Base-by-base conservation (phyloP, 495 filamentous ascomycete species). In the Articulospora tetracladia region DNA sequence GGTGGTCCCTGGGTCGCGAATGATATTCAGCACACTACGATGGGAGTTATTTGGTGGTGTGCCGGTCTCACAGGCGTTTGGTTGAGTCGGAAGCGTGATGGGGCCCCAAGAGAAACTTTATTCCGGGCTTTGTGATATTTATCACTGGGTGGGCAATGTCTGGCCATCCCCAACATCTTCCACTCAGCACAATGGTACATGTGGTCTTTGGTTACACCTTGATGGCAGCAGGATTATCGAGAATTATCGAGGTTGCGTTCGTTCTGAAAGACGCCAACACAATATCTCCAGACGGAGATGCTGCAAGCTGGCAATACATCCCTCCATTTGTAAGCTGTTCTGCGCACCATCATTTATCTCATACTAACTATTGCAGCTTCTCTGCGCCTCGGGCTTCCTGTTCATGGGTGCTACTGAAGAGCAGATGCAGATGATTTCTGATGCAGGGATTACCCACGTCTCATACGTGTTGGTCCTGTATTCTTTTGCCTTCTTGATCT, bases 331-430 rank as follows among this genome's bases (percentile, higher is more conserved):
- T 96, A 77, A 82, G 91, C 83, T 32, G 51, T 28, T 41, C 59
- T 53, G 19, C 49, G 50, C 12, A 23, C 13, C 36, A 11, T 26
- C 34, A 15, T 28, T 27, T 17, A 51, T 24, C 36, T 19, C n/a
- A n/a, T 22, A 23, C 7, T 23, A 30, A 36, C 58, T 49, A 1
- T 60, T 67, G n/a, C 55, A 96, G 91, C 82, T 98, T 22, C 84
- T 98, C 20, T 96, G 88, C 67, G 92, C 94, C 41, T 92, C 94
- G 3, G 94, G 94, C 27, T 95, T 98, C 74, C 81, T 97, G 55
- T 98, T 98, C 78, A 95, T 97, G 92, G 88, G 90, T 53, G 94
- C 95, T 24, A 97, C 90, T 1, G 94, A 98, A 72, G 93, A 98
- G 70, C 93, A 98, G 70, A 93, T 98, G 88, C 67, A 79, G 34